A percentile compares a stretch with the other conserved stretches of the same genome.
Conservation (phyloP, 176 grass and related monocot species). For the Chrysopogon serrulatus region DNA sequence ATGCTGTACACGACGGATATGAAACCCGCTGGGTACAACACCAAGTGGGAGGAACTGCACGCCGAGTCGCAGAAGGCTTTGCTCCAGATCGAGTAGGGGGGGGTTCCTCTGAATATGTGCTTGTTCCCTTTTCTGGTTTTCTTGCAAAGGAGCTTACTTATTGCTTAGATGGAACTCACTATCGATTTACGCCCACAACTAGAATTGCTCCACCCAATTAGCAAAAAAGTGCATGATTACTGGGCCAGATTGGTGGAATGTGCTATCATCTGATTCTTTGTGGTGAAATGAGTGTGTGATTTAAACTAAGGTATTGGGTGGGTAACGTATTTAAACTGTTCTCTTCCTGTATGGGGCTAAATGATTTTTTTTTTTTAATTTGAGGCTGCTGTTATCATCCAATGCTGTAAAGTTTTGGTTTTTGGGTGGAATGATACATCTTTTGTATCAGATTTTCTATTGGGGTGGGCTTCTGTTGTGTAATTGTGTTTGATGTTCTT, state of each 20-base stretch:
- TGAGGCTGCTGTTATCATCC: not conserved
- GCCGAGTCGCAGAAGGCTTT: slow-evolving; percentile 74
- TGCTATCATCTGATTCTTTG: not conserved
- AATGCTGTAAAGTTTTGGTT: not conserved
- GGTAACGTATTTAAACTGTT: not conserved
- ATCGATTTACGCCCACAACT: not conserved
- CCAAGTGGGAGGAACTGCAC: slow-evolving; percentile 81
- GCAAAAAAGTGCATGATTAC: not conserved
- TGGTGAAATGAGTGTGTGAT: not conserved
- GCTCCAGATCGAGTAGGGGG: slow-evolving; percentile 81
- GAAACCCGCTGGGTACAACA: slow-evolving; percentile 65
- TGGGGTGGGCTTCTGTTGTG: not conserved
- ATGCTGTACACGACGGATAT: slow-evolving; percentile 56
- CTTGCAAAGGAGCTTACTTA: not conserved
- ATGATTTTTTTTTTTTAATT: not conserved
- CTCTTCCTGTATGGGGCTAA: not conserved
- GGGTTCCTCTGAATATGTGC: not conserved
- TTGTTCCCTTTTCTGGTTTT: not conserved
- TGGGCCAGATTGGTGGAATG: not conserved
- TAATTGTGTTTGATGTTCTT: not conserved
- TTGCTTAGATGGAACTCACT: not conserved
- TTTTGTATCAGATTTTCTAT: slow-evolving; percentile 3
- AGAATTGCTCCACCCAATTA: slow-evolving; percentile 1
- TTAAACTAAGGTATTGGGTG: not conserved
- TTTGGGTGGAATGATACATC: not conserved